Percentiles rank a stretch among this genome's conserved stretches.
Evolutionary conservation across 2,329 filamentous ascomycete species (phyloP).

Genomic region (Harringtonia lauricola): DNA sequence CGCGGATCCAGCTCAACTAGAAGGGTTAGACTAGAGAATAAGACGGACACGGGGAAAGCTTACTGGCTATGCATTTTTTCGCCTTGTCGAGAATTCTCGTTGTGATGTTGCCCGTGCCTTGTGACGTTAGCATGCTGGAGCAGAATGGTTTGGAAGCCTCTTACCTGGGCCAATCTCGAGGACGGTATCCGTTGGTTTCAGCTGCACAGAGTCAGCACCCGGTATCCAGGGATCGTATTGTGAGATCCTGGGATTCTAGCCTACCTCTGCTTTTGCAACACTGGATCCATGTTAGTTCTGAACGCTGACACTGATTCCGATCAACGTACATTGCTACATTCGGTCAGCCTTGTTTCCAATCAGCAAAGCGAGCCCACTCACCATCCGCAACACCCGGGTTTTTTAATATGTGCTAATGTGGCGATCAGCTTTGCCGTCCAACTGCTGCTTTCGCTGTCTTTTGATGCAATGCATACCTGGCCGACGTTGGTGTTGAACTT

Average conservation of each 20-base stretch:
- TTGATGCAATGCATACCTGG: constrained; percentile 19
- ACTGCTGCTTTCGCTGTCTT: background rate
- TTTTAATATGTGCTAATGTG: constrained; percentile 65
- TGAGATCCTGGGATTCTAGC: background rate
- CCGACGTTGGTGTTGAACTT: constrained; percentile 92
- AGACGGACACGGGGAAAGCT: background rate
- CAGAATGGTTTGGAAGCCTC: constrained; percentile 66
- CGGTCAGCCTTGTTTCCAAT: background rate
- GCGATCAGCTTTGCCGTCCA: background rate
- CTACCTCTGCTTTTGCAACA: constrained; percentile 12
- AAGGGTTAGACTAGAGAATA: background rate
- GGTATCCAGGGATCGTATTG: background rate
- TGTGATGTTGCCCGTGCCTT: constrained; percentile 67
- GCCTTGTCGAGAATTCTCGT: constrained; percentile 81
- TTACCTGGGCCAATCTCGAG: constrained; percentile 80
- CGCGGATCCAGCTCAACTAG: constrained; percentile 82
- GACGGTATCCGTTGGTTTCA: constrained; percentile 85
- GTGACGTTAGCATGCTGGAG: constrained; percentile 41
- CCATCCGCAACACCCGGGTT: constrained; percentile 17
- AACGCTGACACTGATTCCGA: no score
- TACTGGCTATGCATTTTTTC: constrained; percentile 57
- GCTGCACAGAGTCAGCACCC: constrained; percentile 37
- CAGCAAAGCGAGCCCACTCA: background rate
- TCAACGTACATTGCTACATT: constrained; percentile 1
- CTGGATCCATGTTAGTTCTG: constrained; percentile 1